These are phyloP conservation scores for Rhynchosporium secalis DNA, from an alignment of 2,329 filamentous ascomycete genomes.

Conservation along the genomic window DNA sequence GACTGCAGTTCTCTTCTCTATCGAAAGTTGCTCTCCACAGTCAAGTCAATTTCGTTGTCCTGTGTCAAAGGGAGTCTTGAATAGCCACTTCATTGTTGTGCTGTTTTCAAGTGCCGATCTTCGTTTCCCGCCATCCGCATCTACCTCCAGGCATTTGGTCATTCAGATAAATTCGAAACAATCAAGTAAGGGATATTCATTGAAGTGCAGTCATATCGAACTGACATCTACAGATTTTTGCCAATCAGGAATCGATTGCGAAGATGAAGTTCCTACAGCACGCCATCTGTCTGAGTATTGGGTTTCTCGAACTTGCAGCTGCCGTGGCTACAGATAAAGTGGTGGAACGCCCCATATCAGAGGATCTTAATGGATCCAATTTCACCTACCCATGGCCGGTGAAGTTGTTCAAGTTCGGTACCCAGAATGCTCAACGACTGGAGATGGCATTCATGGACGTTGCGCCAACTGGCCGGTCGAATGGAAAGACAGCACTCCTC, in stretches of 20 bases:
- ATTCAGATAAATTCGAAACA: background rate
- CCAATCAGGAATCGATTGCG: background rate
- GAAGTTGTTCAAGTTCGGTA: constrained; percentile 49
- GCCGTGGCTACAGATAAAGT: constrained; percentile 1
- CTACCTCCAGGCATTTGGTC: background rate
- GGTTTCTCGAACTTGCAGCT: background rate
- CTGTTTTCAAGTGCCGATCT: background rate
- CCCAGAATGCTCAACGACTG: constrained; percentile 46
- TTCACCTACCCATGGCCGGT: constrained; percentile 55
- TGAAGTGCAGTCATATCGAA: no score
- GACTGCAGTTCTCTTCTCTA: background rate
- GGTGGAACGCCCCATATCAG: constrained; percentile 7
- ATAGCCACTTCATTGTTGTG: background rate
- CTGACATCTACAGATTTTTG: background rate
- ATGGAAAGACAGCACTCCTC: constrained; percentile 45
- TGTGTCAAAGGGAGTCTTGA: background rate
- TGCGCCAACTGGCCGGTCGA: constrained; percentile 38
- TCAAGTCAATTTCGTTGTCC: background rate
- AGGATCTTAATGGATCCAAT: constrained; percentile 19
- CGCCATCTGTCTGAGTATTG: background rate
- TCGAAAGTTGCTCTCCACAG: background rate
- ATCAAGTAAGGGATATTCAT: background rate
- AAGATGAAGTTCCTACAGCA: background rate
- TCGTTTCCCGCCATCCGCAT: background rate
- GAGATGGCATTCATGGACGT: constrained; percentile 60